phyloP scores from a whole-genome alignment of 2,329 filamentous ascomycete species.

The Knoxdaviesia proteae region DNA sequence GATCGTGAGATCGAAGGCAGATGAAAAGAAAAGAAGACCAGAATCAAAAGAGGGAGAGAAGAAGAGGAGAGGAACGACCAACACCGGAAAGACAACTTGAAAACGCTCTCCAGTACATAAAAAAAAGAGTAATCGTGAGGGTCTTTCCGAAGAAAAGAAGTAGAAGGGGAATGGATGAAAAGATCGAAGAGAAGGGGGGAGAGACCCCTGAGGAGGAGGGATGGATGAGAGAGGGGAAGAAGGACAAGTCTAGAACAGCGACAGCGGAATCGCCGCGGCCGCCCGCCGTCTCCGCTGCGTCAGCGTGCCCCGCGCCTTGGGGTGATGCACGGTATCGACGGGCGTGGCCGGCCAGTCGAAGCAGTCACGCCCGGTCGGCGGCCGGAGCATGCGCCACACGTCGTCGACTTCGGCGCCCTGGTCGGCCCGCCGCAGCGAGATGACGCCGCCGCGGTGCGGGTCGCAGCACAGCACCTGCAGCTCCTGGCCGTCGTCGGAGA shows the following conservation, averaged over 20 bases:
- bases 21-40: neutral
- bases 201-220: no score
- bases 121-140: neutral
- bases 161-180: no score
- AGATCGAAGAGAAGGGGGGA: no score
- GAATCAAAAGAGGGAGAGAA: no score
- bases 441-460: slow-evolving; percentile 40
- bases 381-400: neutral
- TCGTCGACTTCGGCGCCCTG: slow-evolving; percentile 13
- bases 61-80: no score
- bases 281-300: neutral
- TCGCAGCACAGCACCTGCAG: slow-evolving; percentile 52
- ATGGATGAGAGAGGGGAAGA: no score
- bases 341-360: neutral
- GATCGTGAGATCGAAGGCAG: no score
- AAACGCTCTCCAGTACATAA: no score
- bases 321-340: neutral
- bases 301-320: neutral
- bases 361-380: neutral
- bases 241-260: neutral
- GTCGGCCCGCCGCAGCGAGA: slow-evolving; percentile 35
- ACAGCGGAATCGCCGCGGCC: neutral
- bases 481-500: slow-evolving; percentile 45
- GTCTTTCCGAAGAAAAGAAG: neutral
- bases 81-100: no score